Base-by-base conservation (phyloP, 1,284 basidiomycete species). In the Fomitiporia mediterranea region DNA sequence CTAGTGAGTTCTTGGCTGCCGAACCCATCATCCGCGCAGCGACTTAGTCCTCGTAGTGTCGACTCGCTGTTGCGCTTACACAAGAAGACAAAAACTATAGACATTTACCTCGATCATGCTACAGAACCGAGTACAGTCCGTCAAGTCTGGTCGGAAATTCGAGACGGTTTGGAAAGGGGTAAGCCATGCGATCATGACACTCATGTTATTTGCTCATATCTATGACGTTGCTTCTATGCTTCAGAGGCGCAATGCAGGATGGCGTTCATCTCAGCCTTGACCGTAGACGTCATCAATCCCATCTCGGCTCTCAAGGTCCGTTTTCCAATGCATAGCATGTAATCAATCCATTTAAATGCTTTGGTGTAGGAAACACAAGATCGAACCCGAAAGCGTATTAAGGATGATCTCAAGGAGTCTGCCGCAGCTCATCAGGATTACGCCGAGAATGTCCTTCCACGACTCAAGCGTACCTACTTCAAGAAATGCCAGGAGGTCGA, bases 401-500 rank as follows among this genome's bases (percentile, higher is more conserved):
- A 88, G 64, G 91, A 94, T 62, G 91, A 94, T 66, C 71, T 94
- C 60, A 94, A 91, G 69, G 80, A 82, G 6, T 90, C 91, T 0
- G 76, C 76, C 13, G 64, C 70, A 56, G 81, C 84, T 17, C 92
- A 94, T 70, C 78, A 79, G 28, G 91, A 94, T 21, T 92, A 86
- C 66, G 84, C 84, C 9, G 88, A 91, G 65, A 81, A 77, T 55
- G 74, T 78, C 17, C 74, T 94, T 5, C 91, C 90, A 0, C 86
- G 84, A 64, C 72, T 94, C 46, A 92, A 91, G 72, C 78, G 82
- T 47, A 71, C 76, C 30, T 95, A 96, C 67, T 68, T 80, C 11
- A 87, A 83, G 72, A 93, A 91, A 69, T 90, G 86, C 64, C 81
- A 86, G 54, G 90, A 93, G 60, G 83, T 87, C 2, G 92, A 94